A percentile compares a stretch with the other conserved stretches of the same genome.
Conservation (phyloP, 352 stramenopile genomes). For the Phytophthora multivora region DNA sequence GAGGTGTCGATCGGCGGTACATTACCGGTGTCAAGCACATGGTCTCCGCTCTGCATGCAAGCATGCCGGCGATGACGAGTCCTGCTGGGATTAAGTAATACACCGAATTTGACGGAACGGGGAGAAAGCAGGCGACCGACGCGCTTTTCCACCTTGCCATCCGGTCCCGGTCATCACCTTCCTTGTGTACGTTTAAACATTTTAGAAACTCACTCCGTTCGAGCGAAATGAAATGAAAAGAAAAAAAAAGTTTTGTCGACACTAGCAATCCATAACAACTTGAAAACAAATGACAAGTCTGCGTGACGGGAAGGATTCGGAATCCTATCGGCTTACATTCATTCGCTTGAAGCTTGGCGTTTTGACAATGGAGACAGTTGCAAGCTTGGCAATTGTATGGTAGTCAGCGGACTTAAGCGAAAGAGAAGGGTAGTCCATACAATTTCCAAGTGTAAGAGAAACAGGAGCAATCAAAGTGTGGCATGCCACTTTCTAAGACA, state of each 20-base stretch:
- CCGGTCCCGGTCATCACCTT: conserved; percentile 26
- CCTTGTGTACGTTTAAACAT: conserved; percentile 2
- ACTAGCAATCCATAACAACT: conserved; percentile 7
- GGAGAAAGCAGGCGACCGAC: conserved; percentile 10
- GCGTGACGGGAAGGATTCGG: conserved; percentile 16
- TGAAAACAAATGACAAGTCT: conserved; percentile 1
- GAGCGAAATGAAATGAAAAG: background rate
- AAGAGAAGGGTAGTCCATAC: background rate
- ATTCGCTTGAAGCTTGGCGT: conserved; percentile 14
- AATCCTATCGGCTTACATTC: conserved; percentile 11
- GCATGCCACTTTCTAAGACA: conserved; percentile 24
- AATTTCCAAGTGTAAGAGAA: background rate
- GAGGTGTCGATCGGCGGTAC: conserved; percentile 17
- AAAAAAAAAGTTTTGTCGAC: background rate
- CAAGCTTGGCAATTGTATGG: conserved; percentile 22
- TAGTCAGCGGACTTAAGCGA: conserved; percentile 16
- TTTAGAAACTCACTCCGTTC: background rate
- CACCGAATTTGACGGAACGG: background rate
- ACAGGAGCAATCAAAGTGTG: conserved; percentile 11
- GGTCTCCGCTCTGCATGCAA: conserved; percentile 17
- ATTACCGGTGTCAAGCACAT: conserved; percentile 11
- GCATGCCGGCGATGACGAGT: conserved; percentile 35
- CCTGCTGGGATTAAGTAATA: conserved; percentile 24
- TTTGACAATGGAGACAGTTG: background rate
- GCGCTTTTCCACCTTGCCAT: conserved; percentile 24